phyloP scores from a whole-genome alignment of 2,329 filamentous ascomycete genomes.

The Volutella citrinella region DNA sequence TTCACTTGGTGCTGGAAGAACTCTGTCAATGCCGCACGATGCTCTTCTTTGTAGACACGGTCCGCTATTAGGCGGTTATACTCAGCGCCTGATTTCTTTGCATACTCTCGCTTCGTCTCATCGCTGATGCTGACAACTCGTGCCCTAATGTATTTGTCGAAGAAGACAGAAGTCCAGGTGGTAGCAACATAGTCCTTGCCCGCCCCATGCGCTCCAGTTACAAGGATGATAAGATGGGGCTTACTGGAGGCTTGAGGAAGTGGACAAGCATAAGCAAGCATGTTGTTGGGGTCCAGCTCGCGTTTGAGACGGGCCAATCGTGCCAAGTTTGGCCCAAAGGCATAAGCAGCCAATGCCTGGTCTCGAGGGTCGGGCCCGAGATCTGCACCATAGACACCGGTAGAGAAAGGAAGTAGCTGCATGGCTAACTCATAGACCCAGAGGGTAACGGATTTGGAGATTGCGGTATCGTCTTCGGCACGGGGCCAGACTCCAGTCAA shows the following conservation, averaged over 20 bases:
- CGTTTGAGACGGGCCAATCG: conserved; percentile 52
- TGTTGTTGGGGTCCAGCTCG: conserved; percentile 43
- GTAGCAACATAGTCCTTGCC: conserved; percentile 61
- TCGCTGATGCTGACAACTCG: conserved; percentile 52
- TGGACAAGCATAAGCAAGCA: conserved; percentile 56
- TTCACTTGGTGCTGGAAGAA: conserved; percentile 48
- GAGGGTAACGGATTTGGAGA: conserved; percentile 33
- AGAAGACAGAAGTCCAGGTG: conserved; percentile 47
- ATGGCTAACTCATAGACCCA: conserved; percentile 57
- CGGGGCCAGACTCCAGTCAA: conserved; percentile 61
- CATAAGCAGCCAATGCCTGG: conserved; percentile 43
- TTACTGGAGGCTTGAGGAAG: conserved; percentile 36
- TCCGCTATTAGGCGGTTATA: conserved; percentile 46
- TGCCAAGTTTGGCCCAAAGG: conserved; percentile 54
- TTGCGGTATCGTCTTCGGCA: conserved; percentile 44
- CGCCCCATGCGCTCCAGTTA: conserved; percentile 51
- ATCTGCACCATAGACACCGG: conserved; percentile 57
- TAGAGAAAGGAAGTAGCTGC: conserved; percentile 46
- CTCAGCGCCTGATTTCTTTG: conserved; percentile 45
- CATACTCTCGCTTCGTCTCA: conserved; percentile 55
- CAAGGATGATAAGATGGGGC: conserved; percentile 52
- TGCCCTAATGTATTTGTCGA: conserved; percentile 30
- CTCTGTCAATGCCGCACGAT: conserved; percentile 48
- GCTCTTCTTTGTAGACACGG: conserved; percentile 60
- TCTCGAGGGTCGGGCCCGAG: conserved; percentile 63